A percentile compares a stretch with the other conserved stretches of the same genome.
Conservation (phyloP, 192 early-diverging fungal genomes). For the Coemansia sp. region DNA sequence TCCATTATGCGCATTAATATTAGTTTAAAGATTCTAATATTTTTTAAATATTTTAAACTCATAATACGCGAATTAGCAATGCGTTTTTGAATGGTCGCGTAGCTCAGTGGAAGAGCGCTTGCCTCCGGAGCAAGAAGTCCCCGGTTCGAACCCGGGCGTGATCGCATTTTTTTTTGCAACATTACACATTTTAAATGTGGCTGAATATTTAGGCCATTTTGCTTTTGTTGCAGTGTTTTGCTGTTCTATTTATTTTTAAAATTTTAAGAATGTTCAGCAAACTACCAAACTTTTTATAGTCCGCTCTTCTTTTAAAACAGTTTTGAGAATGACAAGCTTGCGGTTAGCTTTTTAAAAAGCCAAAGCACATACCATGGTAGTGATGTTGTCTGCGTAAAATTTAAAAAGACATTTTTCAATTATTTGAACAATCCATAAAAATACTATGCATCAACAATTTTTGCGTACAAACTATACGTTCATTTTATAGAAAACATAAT, state of each 20-base stretch:
- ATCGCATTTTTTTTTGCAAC: constrained; percentile 16
- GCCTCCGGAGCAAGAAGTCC: constrained; percentile 50
- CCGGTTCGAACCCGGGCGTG: constrained; percentile 49
- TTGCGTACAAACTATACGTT: no score
- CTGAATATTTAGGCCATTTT: background rate
- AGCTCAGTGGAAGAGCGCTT: constrained; percentile 48
- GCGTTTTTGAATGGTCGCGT: constrained; percentile 12
- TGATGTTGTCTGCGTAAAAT: background rate
- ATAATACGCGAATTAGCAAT: background rate
- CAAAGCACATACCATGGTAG: background rate
- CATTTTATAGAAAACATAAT: no score
- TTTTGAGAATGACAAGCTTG: background rate
- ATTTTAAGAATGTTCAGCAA: background rate
- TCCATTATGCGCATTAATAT: background rate
- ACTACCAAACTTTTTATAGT: background rate
- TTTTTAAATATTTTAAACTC: background rate
- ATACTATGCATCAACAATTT: no score
- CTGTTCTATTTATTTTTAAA: background rate
- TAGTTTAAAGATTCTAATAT: background rate
- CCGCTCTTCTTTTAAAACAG: background rate
- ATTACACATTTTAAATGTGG: background rate
- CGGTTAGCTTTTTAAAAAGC: background rate
- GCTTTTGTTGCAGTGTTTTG: background rate
- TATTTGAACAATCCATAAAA: background rate
- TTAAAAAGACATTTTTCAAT: background rate